Conservation (phyloP, 192 early-diverging fungal species). For the Entomortierella parvispora region DNA sequence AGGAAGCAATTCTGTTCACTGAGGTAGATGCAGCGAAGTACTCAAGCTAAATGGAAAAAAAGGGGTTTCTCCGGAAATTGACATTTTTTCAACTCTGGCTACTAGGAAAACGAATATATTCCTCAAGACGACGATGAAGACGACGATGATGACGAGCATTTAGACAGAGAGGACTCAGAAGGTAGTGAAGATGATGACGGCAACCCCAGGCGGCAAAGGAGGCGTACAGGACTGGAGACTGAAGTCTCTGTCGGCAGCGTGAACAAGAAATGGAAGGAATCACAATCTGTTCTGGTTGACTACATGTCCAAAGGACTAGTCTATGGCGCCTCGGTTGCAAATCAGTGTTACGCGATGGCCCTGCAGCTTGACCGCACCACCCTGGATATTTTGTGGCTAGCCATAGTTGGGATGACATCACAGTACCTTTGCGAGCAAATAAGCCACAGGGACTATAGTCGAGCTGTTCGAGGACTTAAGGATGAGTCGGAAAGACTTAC, state of each 20-base stretch:
- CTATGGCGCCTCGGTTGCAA: constrained; percentile 77
- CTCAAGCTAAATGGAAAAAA: too few species aligned
- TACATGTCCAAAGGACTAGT: constrained; percentile 81
- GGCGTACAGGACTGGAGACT: constrained; percentile 44
- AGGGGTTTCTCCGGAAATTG: constrained; percentile 13
- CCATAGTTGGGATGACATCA: constrained; percentile 83
- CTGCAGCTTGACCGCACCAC: constrained; percentile 76
- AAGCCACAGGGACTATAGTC: constrained; percentile 71
- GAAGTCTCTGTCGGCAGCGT: constrained; percentile 46
- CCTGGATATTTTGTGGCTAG: constrained; percentile 83
- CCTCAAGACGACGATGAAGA: constrained; percentile 42
- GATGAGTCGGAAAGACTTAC: constrained; percentile 76
- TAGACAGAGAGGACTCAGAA: constrained; percentile 34
- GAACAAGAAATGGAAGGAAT: constrained; percentile 48
- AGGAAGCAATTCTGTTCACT: constrained; percentile 73
- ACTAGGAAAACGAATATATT: constrained; percentile 50
- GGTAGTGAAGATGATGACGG: constrained; percentile 40
- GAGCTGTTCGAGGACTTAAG: constrained; percentile 68
- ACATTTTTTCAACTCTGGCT: constrained; percentile 3
- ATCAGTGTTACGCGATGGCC: constrained; percentile 77
- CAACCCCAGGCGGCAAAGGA: constrained; percentile 55
- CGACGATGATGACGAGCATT: constrained; percentile 46
- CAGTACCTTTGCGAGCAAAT: constrained; percentile 83
- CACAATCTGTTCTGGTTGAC: constrained; percentile 66
- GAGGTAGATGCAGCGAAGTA: constrained; percentile 56